Evolutionary conservation across 1,139 yeast genomes (phyloP), one percentile per base, ranked within the genome.

Genomic region (Martiniozyma asiatica): DNA sequence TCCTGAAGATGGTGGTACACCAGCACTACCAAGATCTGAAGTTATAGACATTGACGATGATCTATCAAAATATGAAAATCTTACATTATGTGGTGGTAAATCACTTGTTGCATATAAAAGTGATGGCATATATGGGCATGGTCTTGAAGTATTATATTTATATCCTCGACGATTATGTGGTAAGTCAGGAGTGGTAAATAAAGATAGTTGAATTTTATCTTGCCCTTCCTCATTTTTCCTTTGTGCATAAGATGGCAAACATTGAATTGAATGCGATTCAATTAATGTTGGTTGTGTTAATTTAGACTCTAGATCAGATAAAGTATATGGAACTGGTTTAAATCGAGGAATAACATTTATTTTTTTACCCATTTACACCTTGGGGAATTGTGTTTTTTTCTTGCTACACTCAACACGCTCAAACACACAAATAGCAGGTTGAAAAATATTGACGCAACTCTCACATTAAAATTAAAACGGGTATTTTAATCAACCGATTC

Each of bases 141-240:
- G 87, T 8, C 74, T 66, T 50, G 95, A 82, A 20, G 87, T 74
- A 33, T 71, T 63, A 52, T 87, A 89, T 39, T 84, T 73, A 58
- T 77, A 89, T 1, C 94, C 92, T 32, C 93, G 59, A 42, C 74
- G 67, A 51, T 84, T 84, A 40, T 70, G 60, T 0, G 96, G 96
- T 32, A 73, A 70, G 35, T 85, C 96, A 24, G 81, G 94, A 11
- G 70, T 61, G 21, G 59, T 56, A 41, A 51, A 66, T 42, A 73
- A 40, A 10, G 40, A 38, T n/a, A 20, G 8, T 6, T 29, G 12
- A 12, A 27, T 14, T 5, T 33, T 24, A 12, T 23, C 14, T 23
- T 37, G 38, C 25, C 34, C 35, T 22, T 20, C 26, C 8, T n/a
- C 14, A 9, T 6, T 15, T 8, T 14, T n/a, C 14, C 15, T 18